Percentiles rank a stretch among this genome's conserved stretches.
Evolutionary conservation across 371 early-diverging fungal genomes (phyloP).

Genomic region (Mucor irregularis): DNA sequence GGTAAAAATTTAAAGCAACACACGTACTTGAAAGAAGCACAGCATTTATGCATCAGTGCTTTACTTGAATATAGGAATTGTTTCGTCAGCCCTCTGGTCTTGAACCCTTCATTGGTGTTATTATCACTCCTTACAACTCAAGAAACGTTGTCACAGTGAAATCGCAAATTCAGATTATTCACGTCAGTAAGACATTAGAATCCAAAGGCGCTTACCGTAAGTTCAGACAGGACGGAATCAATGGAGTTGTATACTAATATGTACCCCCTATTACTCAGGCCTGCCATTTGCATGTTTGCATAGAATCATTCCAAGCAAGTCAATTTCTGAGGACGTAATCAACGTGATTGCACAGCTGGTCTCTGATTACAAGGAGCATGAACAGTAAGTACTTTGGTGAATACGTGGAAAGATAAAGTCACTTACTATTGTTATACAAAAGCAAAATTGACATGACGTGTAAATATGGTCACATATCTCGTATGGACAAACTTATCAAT

Average conservation of each 20-base stretch:
- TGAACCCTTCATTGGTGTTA: conserved; percentile 83
- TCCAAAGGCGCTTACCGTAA: conserved; percentile 40
- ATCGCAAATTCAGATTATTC: conserved; percentile 57
- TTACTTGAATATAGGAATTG: conserved; percentile 22
- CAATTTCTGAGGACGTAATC: conserved; percentile 43
- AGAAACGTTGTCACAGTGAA: conserved; percentile 24
- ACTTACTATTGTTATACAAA: background rate
- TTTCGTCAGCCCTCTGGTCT: conserved; percentile 59
- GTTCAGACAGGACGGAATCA: conserved; percentile 1
- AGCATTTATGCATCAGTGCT: conserved; percentile 25
- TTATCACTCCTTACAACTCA: conserved; percentile 72
- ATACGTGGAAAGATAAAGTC: background rate
- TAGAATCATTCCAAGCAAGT: conserved; percentile 33
- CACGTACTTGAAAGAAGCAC: background rate
- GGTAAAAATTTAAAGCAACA: conserved; percentile 11
- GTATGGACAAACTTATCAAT: conserved; percentile 46
- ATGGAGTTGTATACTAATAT: background rate
- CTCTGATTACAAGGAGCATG: conserved; percentile 50
- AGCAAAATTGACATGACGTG: conserved; percentile 33
- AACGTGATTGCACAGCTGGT: conserved; percentile 44
- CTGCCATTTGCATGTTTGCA: conserved; percentile 51
- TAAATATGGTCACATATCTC: conserved; percentile 18
- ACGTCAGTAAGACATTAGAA: conserved; percentile 44
- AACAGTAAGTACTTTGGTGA: conserved; percentile 40
- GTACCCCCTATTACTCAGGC: conserved; percentile 16